Evolutionary conservation across 2,329 filamentous ascomycete genomes (phyloP), one percentile per base, ranked within the genome.

Genomic region (Colletotrichum acutatum): DNA sequence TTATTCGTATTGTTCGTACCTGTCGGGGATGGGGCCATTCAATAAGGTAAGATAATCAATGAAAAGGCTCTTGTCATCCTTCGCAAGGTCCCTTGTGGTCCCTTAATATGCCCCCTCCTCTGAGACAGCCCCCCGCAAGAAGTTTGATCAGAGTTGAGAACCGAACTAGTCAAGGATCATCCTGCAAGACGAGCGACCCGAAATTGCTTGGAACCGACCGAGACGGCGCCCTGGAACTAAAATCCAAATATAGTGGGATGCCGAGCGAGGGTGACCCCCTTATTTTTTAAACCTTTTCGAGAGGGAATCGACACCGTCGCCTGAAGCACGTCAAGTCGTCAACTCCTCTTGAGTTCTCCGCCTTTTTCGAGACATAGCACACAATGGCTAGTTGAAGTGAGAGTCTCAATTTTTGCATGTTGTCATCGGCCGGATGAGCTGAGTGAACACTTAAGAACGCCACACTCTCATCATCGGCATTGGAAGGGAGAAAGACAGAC

Each of bases 161-260:
- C 22, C n/a, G 14, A 5, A 32, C 66, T 63, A 64, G 54, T 19
- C 65, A 56, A 60, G 69, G 69, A 28, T 63, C 24, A 8, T 28
- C 16, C 42, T 54, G 19, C 16, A 26, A 30, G 11, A 6, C 12
- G 53, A 46, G 28, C 11, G 37, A 24, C 37, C 56, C 42, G 6
- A 26, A 54, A 22, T 53, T 22, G 7, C 5, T 32, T 24, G 57
- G 28, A 22, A 24, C 30, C 42, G n/a, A 16, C 52, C 57, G 32
- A 68, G 68, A 61, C 64, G 37, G n/a, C 49, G 46, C 32, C n/a
- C n/a, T 24, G 57, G 57, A 30, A 22, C 34, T n/a, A 42, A 26
- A 54, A 49, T 6, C 60, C 66, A 56, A 60, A 61, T 56, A 14
- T 32, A 66, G 46, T 46, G 37, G 46, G 30, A 24, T 19, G 26